Conservation (phyloP, 164 flowering plant genomes). For the Malania oleifera region DNA sequence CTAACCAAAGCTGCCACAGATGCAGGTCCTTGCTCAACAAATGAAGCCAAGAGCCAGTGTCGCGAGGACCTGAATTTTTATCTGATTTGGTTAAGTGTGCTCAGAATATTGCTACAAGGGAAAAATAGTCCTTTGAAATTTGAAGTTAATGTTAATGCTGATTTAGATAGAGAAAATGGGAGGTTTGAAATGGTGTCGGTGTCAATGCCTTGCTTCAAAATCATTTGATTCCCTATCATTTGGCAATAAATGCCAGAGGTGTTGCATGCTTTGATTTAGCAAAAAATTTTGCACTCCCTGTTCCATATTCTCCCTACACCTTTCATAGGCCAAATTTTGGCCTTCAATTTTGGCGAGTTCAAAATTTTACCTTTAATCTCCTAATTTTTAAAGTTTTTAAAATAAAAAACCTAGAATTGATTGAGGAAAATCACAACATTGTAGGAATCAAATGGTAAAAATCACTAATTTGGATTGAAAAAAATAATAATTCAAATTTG, state of each 20-base stretch:
- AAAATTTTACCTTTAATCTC: too few species aligned
- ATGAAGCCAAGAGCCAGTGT: conserved; percentile 11
- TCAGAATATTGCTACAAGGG: conserved; percentile 48
- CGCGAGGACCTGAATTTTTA: conserved; percentile 27
- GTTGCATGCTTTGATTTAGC: too few species aligned
- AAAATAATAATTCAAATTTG: too few species aligned
- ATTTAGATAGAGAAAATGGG: conserved; percentile 41
- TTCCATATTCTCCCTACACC: too few species aligned
- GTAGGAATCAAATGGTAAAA: too few species aligned
- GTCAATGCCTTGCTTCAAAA: conserved; percentile 34
- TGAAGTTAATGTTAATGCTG: conserved; percentile 35
- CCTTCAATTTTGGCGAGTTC: too few species aligned
- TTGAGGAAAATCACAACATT: too few species aligned
- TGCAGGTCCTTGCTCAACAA: conserved; percentile 5
- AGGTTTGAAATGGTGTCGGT: conserved; percentile 56
- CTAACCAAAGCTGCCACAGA: background rate
- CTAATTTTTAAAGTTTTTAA: too few species aligned
- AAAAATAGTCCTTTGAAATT: conserved; percentile 56
- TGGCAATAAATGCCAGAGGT: background rate
- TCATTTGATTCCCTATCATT: background rate
- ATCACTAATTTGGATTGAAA: too few species aligned
- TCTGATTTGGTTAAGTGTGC: conserved; percentile 56
- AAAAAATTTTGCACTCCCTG: too few species aligned
- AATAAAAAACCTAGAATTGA: too few species aligned
- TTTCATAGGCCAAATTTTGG: too few species aligned